Evolutionary conservation across 768 basidiomycete species (phyloP).

Genomic region (Leccinum arenicola): DNA sequence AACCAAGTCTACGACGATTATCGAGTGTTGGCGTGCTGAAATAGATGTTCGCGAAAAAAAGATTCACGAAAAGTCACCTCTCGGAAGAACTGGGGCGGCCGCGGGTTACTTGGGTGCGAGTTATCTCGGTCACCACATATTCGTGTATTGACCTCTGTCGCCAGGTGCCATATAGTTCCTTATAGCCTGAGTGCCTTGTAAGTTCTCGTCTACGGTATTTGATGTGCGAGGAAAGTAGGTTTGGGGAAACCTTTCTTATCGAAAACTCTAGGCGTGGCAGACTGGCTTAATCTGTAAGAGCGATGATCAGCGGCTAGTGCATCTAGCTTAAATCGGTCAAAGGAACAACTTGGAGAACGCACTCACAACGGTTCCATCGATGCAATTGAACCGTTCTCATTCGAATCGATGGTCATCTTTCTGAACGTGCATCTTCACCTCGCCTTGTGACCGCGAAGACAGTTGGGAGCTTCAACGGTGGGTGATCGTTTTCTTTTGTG

Average conservation of each 20-base stretch:
- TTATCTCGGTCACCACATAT: neutral
- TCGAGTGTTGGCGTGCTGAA: neutral
- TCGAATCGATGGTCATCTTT: no score
- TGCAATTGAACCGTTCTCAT: neutral
- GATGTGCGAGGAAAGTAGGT: no score
- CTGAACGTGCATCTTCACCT: no score
- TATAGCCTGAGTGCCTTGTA: conserved; percentile 10
- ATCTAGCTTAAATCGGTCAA: conserved; percentile 21
- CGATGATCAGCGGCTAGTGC: neutral
- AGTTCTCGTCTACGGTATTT: no score
- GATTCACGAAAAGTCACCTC: neutral
- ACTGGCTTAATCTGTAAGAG: conserved; percentile 11
- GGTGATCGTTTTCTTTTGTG: conserved; percentile 7
- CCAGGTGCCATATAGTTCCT: conserved; percentile 63
- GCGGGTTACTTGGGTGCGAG: conserved; percentile 77
- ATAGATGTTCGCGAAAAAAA: neutral
- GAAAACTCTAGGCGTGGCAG: neutral
- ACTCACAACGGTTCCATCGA: conserved; percentile 13
- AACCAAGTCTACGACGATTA: neutral
- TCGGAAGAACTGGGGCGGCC: conserved; percentile 53
- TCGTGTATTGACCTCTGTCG: conserved; percentile 2
- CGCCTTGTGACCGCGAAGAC: neutral
- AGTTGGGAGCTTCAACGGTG: conserved; percentile 6
- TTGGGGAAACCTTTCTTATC: neutral
- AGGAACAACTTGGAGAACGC: neutral